Base-by-base conservation (phyloP, 139 green algal genomes). In the Desmodesmus armatus region DNA sequence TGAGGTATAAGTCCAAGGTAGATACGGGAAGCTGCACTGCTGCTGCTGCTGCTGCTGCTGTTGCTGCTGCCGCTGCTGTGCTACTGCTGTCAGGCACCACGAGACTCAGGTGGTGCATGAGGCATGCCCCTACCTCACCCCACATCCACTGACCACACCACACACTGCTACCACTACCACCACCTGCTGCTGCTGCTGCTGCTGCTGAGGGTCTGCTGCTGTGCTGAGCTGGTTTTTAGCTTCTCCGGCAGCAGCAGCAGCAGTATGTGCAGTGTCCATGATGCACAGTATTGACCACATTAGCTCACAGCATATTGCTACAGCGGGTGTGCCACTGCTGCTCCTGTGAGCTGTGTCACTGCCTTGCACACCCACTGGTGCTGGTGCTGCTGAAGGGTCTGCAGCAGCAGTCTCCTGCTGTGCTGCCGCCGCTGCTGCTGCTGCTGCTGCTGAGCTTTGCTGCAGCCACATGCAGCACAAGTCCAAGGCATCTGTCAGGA, bases 401-500 rank as follows among this genome's bases (percentile, higher is more conserved):
- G 29, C 37, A 49, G 37, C 7, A 31, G 51, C 67, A 49, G 17
- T 31, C 11, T 35, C 67, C 43, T 25, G 13, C 67, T 51, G 35
- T 2, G 51, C 37, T 25, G 17, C 15, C 44, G 19, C 73, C 44
- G 31, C 73, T 80, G 73, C 35, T 33, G 29, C 73, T 78, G 19
- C 35, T 51, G 35, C 25, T 60, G 17, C 29, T 29, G 11, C 33
- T 55, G 63, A 40, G 29, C 19, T 43, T 41, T 72, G 35, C 29
- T 67, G 47, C 73, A 80, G 49, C 44, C 73, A 80, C 31, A 43
- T 23, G 49, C 47, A 80, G 73, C 73, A 69, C 23, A 63, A 33
- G 31, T 67, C 80, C 49, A 86, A 43, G 5, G 63, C 53, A 44
- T 86, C 80, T 47, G 51, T 35, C 23, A 86, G 51, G 7, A 86